phyloP scores from a whole-genome alignment of 2,329 filamentous ascomycete species.

The Ophiostoma tasmaniense region DNA sequence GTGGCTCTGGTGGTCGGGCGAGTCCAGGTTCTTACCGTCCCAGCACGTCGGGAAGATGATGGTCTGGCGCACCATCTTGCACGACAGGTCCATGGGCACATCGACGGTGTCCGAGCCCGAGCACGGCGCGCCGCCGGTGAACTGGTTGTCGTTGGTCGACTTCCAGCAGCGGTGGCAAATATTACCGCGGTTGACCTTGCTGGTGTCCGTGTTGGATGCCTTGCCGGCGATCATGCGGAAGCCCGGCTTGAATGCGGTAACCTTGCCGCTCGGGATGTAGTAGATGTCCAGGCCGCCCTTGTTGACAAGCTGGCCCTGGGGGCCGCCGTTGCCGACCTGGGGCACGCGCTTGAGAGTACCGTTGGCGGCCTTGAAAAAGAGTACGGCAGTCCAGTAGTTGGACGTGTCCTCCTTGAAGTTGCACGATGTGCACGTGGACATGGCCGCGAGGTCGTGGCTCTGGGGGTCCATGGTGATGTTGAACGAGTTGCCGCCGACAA shows the following conservation, averaged over 20 bases:
- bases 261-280: constrained; percentile 36
- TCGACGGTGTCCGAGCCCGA: too few relatives aligned
- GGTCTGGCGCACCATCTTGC: constrained; percentile 30
- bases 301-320: constrained; percentile 36
- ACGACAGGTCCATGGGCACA: too few relatives aligned
- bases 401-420: constrained; percentile 36
- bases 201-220: constrained; percentile 33
- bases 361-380: constrained; percentile 38
- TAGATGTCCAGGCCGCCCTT: constrained; percentile 38
- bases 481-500: constrained; percentile 39
- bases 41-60: constrained; percentile 25
- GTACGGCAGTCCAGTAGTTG: constrained; percentile 41
- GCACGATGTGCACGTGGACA: constrained; percentile 37
- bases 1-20: neutral
- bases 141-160: constrained; percentile 37
- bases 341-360: constrained; percentile 36
- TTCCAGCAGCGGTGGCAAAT: constrained; percentile 43
- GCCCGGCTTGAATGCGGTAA: constrained; percentile 36
- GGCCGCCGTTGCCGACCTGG: constrained; percentile 37
- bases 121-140: constrained; percentile 20
- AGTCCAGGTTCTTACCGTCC: neutral
- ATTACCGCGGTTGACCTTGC: constrained; percentile 22
- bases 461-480: constrained; percentile 36
- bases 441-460: constrained; percentile 28
- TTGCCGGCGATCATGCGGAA: constrained; percentile 41